phyloP scores from a whole-genome alignment of 2,329 filamentous ascomycete genomes.

The Fusarium mundagurra region DNA sequence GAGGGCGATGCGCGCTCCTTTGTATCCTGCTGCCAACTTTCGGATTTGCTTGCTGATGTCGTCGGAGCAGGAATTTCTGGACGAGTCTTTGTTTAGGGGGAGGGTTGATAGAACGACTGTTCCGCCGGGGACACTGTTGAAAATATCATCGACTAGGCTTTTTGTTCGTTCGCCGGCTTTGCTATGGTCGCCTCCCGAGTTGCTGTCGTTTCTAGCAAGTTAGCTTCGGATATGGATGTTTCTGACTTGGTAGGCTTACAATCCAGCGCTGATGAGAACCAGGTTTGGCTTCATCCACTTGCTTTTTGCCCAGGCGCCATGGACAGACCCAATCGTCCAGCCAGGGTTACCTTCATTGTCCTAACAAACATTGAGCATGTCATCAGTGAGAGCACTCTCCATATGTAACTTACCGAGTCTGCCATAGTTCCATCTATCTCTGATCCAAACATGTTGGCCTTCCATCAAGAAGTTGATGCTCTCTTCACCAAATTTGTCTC shows the following conservation, averaged over 20 bases:
- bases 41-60: background rate
- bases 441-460: background rate
- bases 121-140: background rate
- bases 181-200: background rate
- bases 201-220: background rate
- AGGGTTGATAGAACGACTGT: background rate
- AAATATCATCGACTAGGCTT: background rate
- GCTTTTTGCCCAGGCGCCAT: background rate
- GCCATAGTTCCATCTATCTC: background rate
- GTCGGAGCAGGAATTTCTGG: background rate
- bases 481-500: rapidly evolving
- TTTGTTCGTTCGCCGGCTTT: background rate
- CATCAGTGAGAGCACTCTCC: background rate
- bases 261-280: background rate
- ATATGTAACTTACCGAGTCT: background rate
- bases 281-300: background rate
- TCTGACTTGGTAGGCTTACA: background rate
- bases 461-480: background rate
- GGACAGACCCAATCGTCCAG: background rate
- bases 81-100: background rate
- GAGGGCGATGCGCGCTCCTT: background rate
- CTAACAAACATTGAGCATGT: background rate
- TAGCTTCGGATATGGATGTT: background rate
- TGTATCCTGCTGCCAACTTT: background rate
- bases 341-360: background rate